Conservation (phyloP, 805 yeast species). For the Alloascoidea africana region DNA sequence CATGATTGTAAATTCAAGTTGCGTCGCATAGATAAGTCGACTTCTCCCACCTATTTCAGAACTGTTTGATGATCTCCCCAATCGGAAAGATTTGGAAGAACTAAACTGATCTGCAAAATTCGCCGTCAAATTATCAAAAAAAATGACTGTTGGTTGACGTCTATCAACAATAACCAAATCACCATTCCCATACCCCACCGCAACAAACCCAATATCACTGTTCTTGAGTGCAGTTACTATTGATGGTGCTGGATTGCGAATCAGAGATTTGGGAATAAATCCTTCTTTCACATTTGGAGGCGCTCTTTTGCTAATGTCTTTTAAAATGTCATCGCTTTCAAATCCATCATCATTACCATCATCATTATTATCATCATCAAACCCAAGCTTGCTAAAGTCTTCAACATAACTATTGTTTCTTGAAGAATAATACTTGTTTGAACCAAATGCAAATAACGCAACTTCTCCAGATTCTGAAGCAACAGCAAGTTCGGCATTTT, state of each 20-base stretch:
- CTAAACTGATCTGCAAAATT: slow-evolving; percentile 3
- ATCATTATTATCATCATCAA: slow-evolving; percentile 13
- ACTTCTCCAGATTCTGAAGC: slow-evolving; percentile 61
- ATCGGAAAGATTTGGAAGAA: slow-evolving; percentile 4
- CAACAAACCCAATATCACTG: slow-evolving; percentile 74
- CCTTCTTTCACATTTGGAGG: slow-evolving; percentile 38
- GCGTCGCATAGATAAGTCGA: slow-evolving; percentile 46
- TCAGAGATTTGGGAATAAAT: slow-evolving; percentile 37
- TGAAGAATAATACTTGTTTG: slow-evolving; percentile 19
- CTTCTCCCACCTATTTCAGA: slow-evolving; percentile 24
- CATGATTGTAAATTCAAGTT: slow-evolving; percentile 62
- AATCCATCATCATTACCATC: too few relatives aligned
- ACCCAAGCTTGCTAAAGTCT: slow-evolving; percentile 16
- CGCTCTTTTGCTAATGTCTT: slow-evolving; percentile 38
- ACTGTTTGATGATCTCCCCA: not conserved
- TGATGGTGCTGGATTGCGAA: slow-evolving; percentile 28
- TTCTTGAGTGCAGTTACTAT: slow-evolving; percentile 46
- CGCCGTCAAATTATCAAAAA: slow-evolving; percentile 8
- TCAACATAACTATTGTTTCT: slow-evolving; percentile 19
- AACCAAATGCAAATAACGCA: slow-evolving; percentile 56
- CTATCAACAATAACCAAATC: slow-evolving; percentile 59
- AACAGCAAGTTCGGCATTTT: slow-evolving; percentile 59
- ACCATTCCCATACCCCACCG: slow-evolving; percentile 68
- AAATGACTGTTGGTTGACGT: slow-evolving; percentile 46
- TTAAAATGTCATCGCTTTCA: slow-evolving; percentile 10